phyloP scores from a whole-genome alignment of 2,329 filamentous ascomycete genomes.

The Diaporthe vexans region DNA sequence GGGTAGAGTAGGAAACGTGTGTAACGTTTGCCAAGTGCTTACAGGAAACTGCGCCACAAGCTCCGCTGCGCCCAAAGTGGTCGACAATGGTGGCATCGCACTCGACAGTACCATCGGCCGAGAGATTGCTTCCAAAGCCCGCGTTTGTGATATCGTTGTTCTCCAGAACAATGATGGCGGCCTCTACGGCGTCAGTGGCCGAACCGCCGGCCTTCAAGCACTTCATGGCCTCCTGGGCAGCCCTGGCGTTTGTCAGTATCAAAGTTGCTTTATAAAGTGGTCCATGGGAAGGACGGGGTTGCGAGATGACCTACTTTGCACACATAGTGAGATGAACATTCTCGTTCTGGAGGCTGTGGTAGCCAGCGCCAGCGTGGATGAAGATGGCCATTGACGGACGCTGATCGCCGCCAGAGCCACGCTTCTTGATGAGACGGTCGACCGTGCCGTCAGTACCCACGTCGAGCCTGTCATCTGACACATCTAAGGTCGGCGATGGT shows the following conservation, averaged over 20 bases:
- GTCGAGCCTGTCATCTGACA: background rate
- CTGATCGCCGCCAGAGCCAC: conserved; percentile 2
- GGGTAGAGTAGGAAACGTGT: background rate
- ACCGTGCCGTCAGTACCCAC: conserved; percentile 27
- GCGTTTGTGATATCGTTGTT: conserved; percentile 97
- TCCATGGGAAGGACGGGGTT: background rate
- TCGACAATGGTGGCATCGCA: conserved; percentile 96
- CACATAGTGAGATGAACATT: conserved; percentile 87
- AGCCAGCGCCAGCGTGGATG: conserved; percentile 95
- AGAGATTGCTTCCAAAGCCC: conserved; percentile 94
- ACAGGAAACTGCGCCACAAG: conserved; percentile 92
- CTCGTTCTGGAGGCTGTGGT: conserved; percentile 91
- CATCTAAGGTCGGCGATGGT: background rate
- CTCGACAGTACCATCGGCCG: conserved; percentile 91
- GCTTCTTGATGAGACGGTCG: conserved; percentile 27
- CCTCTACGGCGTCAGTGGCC: conserved; percentile 90
- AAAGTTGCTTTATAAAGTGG: background rate
- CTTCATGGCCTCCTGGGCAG: conserved; percentile 86
- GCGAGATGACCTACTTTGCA: conserved; percentile 78
- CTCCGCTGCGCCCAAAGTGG: conserved; percentile 90
- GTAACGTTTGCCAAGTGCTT: conserved; percentile 52
- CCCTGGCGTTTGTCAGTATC: conserved; percentile 64
- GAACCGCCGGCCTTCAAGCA: conserved; percentile 83
- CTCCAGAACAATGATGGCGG: conserved; percentile 88
- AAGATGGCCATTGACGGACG: conserved; percentile 76